Evolutionary conservation across 23 red algal species (phyloP).

Genomic region (Cyanidiococcus yangmingshanensis): DNA sequence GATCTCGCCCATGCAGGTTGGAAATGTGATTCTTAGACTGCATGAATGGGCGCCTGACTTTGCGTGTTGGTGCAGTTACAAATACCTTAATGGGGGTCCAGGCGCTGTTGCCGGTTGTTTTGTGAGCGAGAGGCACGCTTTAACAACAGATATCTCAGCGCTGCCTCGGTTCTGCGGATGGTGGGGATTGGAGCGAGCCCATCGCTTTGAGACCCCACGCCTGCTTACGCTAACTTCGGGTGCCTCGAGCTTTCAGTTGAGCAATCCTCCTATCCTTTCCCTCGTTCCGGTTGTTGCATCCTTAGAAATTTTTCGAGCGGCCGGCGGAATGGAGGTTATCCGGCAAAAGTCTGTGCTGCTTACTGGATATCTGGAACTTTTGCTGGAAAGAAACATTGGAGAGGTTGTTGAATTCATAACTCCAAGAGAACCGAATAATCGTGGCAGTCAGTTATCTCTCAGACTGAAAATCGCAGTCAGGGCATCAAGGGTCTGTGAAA

Average conservation of each 20-base stretch:
- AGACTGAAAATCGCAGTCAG: not conserved
- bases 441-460: conserved; percentile 65
- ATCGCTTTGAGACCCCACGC: conserved; percentile 57
- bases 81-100: conserved; percentile 87
- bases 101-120: conserved; percentile 61
- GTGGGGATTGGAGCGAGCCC: conserved; percentile 61
- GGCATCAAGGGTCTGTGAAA: conserved; percentile 22
- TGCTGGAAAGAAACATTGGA: conserved; percentile 21
- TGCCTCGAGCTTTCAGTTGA: conserved; percentile 66
- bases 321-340: conserved; percentile 43
- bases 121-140: conserved; percentile 56
- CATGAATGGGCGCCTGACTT: conserved; percentile 88
- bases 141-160: not conserved
- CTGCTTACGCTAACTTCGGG: conserved; percentile 31
- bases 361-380: conserved; percentile 42
- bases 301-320: conserved; percentile 38
- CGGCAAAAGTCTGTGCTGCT: conserved; percentile 52
- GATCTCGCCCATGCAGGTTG: conserved; percentile 97
- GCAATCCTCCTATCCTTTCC: conserved; percentile 71
- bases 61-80: conserved; percentile 93
- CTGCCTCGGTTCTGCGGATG: conserved; percentile 60
- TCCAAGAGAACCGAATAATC: conserved; percentile 25
- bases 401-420: conserved; percentile 42
- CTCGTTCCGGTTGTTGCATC: conserved; percentile 49
- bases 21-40: conserved; percentile 62